Evolutionary conservation across 1,284 basidiomycete species (phyloP).

Genomic region (Ganoderma resinaceum): DNA sequence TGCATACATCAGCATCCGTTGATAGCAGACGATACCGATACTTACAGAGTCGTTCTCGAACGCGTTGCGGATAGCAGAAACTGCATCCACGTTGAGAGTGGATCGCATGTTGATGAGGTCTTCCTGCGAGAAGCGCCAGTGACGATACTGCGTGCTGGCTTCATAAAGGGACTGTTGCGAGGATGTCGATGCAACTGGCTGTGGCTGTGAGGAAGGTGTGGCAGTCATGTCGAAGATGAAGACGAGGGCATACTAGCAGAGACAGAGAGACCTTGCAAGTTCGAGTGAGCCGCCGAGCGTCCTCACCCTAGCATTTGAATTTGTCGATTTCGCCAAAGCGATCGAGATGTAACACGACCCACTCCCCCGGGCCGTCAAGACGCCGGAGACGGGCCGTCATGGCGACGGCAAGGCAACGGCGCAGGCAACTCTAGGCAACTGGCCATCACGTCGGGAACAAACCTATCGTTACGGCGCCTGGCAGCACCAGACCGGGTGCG

Average conservation of each 20-base stretch:
- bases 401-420: neutral
- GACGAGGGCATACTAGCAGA: neutral
- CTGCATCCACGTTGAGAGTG: slow-evolving; percentile 77
- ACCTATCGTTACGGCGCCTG: neutral
- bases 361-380: neutral
- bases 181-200: slow-evolving; percentile 20
- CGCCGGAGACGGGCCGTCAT: slow-evolving; percentile 6
- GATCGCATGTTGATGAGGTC: slow-evolving; percentile 65
- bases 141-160: slow-evolving; percentile 84
- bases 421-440: neutral
- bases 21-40: slow-evolving; percentile 9
- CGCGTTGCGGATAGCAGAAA: slow-evolving; percentile 75
- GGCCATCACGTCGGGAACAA: slow-evolving; percentile 3
- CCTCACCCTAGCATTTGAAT: slow-evolving; percentile 1
- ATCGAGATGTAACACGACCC: neutral
- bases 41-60: slow-evolving; percentile 84
- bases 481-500: slow-evolving; percentile 15
- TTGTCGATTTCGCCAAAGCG: neutral
- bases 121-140: slow-evolving; percentile 87
- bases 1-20: slow-evolving; percentile 17
- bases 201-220: slow-evolving; percentile 12
- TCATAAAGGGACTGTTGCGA: slow-evolving; percentile 64
- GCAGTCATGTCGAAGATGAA: slow-evolving; percentile 24
- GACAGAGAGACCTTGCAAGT: neutral
- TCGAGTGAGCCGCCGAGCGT: too few relatives aligned